Evolutionary conservation across 2,329 filamentous ascomycete species (phyloP), one percentile per base, ranked within the genome.

Genomic region (Fusarium armeniacum): DNA sequence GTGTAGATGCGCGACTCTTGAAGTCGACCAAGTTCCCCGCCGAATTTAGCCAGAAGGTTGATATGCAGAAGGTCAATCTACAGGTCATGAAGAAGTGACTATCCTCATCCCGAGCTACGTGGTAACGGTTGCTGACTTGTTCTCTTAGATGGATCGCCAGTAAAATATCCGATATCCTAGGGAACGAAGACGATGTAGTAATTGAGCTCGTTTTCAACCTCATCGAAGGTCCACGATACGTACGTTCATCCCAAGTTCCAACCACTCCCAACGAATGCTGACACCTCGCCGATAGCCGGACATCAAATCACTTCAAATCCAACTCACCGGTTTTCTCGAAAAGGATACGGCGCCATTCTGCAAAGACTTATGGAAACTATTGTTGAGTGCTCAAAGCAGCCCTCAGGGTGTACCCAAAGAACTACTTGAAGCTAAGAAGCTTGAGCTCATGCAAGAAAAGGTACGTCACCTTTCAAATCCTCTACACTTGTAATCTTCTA

Each of bases 41-140:
- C 10, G 94, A 98, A 77, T 99, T 98, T 83, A 95, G 88, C 78
- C 90, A 93, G 78, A 98, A 98, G 84, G 96, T 99, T 70, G 94
- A 99, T 83, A 97, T 97, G 89, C 89, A 90, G 74, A 98, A 98
- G 83, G 94, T 99, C 80, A 98, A 99, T 78, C 85, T 97, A 52
- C 93, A 97, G 80, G 93, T 99, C 58, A 97, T 99, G 90, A 98
- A 98, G 86, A 97, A 96, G 93, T 97, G 78, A 77, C 90, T 82
- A 65, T 38, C 35, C 62, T 40, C 22, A 49, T 46, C 16, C 36
- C 43, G 20, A 32, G 45, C 58, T 40, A 38, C 24, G 28, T 43
- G 38, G 40, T 36, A 30, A 38, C 41, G 12, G 40, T 43, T 57
- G 62, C 70, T 76, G 50, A 73, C 66, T 52, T 58, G 45, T 46